Evolutionary conservation across 495 filamentous ascomycete genomes (phyloP).

Genomic region (Aspergillus asperescens): DNA sequence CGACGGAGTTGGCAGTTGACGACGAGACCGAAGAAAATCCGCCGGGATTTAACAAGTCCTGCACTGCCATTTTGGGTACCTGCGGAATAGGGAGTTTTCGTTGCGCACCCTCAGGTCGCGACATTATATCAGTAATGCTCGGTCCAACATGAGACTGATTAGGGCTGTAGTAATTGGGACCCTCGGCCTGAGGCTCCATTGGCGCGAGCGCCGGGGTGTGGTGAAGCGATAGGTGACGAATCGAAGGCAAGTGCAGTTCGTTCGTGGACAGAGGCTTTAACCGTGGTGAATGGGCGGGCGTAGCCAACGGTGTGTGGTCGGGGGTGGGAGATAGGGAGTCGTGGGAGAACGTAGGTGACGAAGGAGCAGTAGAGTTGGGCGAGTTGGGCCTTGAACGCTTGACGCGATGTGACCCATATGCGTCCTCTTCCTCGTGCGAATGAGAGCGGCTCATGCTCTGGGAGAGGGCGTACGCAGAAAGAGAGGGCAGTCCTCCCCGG

Average conservation of each 20-base stretch:
- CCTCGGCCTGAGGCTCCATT: conserved; percentile 73
- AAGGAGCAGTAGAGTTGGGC: conserved; percentile 89
- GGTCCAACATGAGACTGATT: conserved; percentile 54
- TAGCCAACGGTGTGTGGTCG: conserved; percentile 93
- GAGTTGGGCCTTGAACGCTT: conserved; percentile 91
- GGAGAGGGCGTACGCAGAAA: conserved; percentile 74
- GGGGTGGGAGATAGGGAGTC: conserved; percentile 94
- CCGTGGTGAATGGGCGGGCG: conserved; percentile 91
- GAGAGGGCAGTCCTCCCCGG: conserved; percentile 68
- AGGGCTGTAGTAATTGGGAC: conserved; percentile 53
- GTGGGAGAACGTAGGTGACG: conserved; percentile 96
- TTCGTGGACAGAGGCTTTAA: conserved; percentile 66
- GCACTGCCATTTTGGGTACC: conserved; percentile 81
- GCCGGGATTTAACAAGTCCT: conserved; percentile 69
- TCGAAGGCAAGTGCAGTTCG: conserved; percentile 76
- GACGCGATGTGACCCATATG: conserved; percentile 59
- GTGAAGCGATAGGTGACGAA: conserved; percentile 80
- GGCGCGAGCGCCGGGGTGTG: conserved; percentile 87
- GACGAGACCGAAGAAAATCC: conserved; percentile 56
- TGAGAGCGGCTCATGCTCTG: conserved; percentile 86
- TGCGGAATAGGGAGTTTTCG: conserved; percentile 91
- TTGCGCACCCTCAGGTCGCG: conserved; percentile 75
- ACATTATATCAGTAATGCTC: conserved; percentile 89
- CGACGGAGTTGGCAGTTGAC: conserved; percentile 47
- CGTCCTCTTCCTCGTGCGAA: conserved; percentile 78